Base-by-base conservation (phyloP, 805 yeast species). In the Kodamaea neixiangensis region DNA sequence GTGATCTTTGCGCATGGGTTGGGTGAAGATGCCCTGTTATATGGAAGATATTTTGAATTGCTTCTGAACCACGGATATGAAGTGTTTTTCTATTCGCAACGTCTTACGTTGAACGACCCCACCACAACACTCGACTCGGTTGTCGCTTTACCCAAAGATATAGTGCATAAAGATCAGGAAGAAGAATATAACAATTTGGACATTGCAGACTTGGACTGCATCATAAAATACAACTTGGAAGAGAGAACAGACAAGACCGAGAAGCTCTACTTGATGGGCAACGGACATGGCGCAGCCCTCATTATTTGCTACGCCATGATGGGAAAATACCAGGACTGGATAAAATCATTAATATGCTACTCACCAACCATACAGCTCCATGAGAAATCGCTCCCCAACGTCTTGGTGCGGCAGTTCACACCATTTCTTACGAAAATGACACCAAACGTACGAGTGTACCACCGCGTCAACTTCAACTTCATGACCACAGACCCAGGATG, bases 281-380 rank as follows among this genome's bases (percentile, higher is more conserved):
- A 43, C n/a, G 46, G 50, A 3, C 43, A 29, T 11, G 49, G 49
- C 1, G 37, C 50, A n/a, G 40, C 46, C 14, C 43, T 47, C 5
- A 42, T 47, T 7, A 34, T 47, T 2, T 47, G 50, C 38, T 47
- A 43, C 18, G 46, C 46, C 14, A 47, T 42, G 46, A 47, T 47
- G 50, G 50, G 50, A 7, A 41, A 41, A 21, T 47, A 47, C 46
- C 50, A 47, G 21, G 50, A 47, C 22, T 42, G 46, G 46, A 35
- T 42, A 18, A 47, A 47, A 18, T 35, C 39, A 25, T 11, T 47
- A n/a, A 29, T 41, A 9, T 15, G 34, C n/a, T 42, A 25, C 18
- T 37, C 39, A 18, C 50, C 50, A 7, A 34, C 46, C 5, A 33
- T 47, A 10, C 46, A 35, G 29, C n/a, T 43, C 22, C 50, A 47